Percentiles rank a stretch among this genome's conserved stretches.
Evolutionary conservation across 75 land plant genomes (phyloP).

Genomic region (Isoetes taiwanensis): DNA sequence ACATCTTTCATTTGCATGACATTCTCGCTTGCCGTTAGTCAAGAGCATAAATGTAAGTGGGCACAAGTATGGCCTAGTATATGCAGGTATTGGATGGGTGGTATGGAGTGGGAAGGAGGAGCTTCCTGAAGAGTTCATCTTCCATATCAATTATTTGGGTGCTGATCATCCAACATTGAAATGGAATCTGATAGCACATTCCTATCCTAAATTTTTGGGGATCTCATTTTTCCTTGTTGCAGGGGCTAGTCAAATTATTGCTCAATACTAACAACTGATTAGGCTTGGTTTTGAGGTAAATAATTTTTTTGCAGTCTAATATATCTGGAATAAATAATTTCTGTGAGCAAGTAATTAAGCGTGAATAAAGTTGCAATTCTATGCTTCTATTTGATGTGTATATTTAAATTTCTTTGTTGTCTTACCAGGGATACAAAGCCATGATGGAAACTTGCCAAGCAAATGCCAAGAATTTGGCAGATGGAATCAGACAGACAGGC

Average conservation of each 20-base stretch:
- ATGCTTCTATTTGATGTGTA: neutral
- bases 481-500: constrained; percentile 26
- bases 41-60: constrained; percentile 59
- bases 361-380: no score
- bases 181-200: no score
- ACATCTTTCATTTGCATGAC: constrained; percentile 52
- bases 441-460: constrained; percentile 31
- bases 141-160: constrained; percentile 50
- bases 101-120: constrained; percentile 39
- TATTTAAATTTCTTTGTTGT: neutral
- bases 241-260: constrained; percentile 49
- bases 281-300: constrained; percentile 42
- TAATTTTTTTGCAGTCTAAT: no score
- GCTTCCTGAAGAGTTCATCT: constrained; percentile 45
- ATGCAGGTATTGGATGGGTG: constrained; percentile 47
- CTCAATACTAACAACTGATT: constrained; percentile 48
- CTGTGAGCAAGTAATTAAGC: no score
- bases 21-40: constrained; percentile 42
- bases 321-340: no score
- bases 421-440: constrained; percentile 33
- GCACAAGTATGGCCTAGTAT: constrained; percentile 49
- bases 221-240: neutral
- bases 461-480: constrained; percentile 27
- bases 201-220: neutral
- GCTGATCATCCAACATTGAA: constrained; percentile 47